Evolutionary conservation across 2,329 filamentous ascomycete species (phyloP).

Genomic region (Calonectria hongkongensis): DNA sequence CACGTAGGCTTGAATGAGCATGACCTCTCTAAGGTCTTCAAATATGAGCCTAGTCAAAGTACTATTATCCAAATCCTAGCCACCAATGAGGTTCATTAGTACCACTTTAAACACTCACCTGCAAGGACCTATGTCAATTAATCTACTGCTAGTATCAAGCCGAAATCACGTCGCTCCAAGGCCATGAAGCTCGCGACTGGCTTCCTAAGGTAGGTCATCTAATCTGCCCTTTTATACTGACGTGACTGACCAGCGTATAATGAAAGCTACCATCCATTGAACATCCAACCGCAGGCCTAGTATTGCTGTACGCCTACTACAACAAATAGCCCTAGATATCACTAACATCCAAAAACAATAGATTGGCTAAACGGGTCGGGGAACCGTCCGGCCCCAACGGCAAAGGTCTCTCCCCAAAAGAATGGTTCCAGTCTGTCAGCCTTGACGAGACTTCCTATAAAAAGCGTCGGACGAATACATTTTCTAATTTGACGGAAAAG

Average conservation of each 20-base stretch:
- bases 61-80: slow-evolving; percentile 23
- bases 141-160: background rate
- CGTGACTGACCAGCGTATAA: background rate
- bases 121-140: background rate
- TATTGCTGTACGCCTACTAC: background rate
- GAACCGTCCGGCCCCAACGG: background rate
- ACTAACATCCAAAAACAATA: background rate
- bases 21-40: slow-evolving; percentile 28
- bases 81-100: background rate
- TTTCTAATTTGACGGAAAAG: background rate
- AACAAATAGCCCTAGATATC: background rate
- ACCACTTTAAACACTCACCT: background rate
- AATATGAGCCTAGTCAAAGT: slow-evolving; percentile 27
- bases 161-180: background rate
- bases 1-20: slow-evolving; percentile 8
- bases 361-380: background rate
- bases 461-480: background rate
- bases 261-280: background rate
- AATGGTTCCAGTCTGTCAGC: background rate
- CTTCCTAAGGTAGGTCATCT: background rate
- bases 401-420: background rate
- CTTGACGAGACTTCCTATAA: background rate
- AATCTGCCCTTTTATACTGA: background rate
- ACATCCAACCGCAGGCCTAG: background rate
- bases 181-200: background rate